These are phyloP conservation scores for Physcomitrellopsis africana DNA, from an alignment of 225 moss, liverwort and hornwort genomes.

Conservation along the genomic window DNA sequence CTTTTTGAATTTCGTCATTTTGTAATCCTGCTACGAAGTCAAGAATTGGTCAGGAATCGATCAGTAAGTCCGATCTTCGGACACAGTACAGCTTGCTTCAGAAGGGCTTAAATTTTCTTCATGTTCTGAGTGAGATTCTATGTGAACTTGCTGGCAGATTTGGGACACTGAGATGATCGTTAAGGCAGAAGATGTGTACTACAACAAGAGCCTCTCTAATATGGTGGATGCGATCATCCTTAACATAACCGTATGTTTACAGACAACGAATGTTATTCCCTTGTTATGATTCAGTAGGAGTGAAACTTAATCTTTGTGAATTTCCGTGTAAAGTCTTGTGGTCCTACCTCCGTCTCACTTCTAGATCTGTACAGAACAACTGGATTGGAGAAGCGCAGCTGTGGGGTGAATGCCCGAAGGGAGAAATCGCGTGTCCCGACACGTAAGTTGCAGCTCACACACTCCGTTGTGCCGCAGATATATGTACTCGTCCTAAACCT, in stretches of 20 bases:
- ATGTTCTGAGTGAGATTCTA: conserved; percentile 18
- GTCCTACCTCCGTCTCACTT: neutral
- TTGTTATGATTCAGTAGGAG: neutral
- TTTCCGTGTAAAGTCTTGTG: neutral
- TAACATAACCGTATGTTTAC: conserved; percentile 64
- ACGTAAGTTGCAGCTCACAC: conserved; percentile 41
- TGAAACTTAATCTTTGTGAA: neutral
- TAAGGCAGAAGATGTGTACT: conserved; percentile 66
- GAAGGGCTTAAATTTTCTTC: neutral
- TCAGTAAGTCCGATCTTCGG: neutral
- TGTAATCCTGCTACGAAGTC: neutral
- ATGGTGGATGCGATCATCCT: conserved; percentile 57
- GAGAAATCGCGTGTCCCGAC: conserved; percentile 64
- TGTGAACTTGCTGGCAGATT: conserved; percentile 46
- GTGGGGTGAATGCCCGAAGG: conserved; percentile 71
- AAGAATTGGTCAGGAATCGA: too few species aligned
- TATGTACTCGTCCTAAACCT: neutral
- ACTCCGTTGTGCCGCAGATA: neutral
- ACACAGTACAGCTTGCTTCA: neutral
- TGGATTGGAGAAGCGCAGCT: conserved; percentile 56
- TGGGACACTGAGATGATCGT: conserved; percentile 84
- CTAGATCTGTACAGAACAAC: conserved; percentile 44
- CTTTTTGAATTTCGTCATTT: conserved; percentile 1
- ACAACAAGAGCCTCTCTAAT: conserved; percentile 49
- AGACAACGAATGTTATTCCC: neutral